Percentiles rank a stretch among this genome's conserved stretches.
Evolutionary conservation across 2,329 filamentous ascomycete genomes (phyloP).

Genomic region (Colletotrichum shisoi): DNA sequence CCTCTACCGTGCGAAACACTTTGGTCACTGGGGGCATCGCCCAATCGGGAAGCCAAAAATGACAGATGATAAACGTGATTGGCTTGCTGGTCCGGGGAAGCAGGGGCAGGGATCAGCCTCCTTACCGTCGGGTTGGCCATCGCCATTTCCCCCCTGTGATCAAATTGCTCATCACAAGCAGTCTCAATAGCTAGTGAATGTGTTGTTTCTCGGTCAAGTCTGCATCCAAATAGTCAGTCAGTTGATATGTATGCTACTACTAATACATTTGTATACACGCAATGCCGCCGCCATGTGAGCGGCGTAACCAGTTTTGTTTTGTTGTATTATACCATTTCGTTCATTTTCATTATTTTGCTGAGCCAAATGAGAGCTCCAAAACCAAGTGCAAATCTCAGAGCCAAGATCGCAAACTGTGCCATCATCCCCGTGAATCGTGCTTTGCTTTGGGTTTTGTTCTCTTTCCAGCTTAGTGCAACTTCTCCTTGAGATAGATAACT

Average conservation of each 20-base stretch:
- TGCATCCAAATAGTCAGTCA: conserved; percentile 12
- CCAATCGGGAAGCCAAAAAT: conserved; percentile 2
- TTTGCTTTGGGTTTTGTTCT: not conserved
- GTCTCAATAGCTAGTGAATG: not conserved
- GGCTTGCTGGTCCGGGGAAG: not conserved
- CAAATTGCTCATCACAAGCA: not conserved
- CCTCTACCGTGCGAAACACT: not conserved
- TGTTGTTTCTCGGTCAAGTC: conserved; percentile 24
- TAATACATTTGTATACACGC: conserved; percentile 15
- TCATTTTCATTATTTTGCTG: not conserved
- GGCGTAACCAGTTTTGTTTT: not conserved
- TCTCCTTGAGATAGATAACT: conserved; percentile 71
- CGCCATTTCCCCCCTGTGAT: not conserved
- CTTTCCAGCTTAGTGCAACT: conserved; percentile 57
- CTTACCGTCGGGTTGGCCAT: no score
- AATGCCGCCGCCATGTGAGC: conserved; percentile 1
- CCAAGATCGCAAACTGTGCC: not conserved
- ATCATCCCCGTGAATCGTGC: not conserved
- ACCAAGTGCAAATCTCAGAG: not conserved
- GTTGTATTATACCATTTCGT: not conserved
- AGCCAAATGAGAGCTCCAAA: not conserved
- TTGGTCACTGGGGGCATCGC: not conserved
- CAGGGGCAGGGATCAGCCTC: not conserved
- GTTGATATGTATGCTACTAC: conserved; percentile 1
- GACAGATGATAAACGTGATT: not conserved